Conservation (phyloP, 2,329 filamentous ascomycete genomes). For the Cladosporium oxysporum region DNA sequence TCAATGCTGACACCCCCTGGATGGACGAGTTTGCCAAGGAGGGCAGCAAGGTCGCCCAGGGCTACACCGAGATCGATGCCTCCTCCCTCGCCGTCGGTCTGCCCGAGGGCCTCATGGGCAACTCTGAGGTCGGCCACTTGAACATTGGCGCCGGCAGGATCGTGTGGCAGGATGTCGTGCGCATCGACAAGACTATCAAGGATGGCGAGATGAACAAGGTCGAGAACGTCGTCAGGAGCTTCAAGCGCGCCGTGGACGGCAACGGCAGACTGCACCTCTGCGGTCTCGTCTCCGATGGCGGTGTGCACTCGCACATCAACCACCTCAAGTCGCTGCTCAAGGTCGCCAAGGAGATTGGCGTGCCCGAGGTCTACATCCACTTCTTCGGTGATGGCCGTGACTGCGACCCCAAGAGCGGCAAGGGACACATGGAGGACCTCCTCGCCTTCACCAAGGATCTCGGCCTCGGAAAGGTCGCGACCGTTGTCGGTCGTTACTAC, state of each 20-base stretch:
- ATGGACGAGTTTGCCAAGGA: slow-evolving; percentile 81
- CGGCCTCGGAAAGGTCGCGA: slow-evolving; percentile 83
- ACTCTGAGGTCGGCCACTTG: slow-evolving; percentile 96
- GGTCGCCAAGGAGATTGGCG: slow-evolving; percentile 82
- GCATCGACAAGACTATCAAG: slow-evolving; percentile 92
- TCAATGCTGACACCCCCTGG: slow-evolving; percentile 85
- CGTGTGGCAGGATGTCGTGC: slow-evolving; percentile 90
- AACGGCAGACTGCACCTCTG: slow-evolving; percentile 91
- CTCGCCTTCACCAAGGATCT: slow-evolving; percentile 79
- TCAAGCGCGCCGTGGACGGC: slow-evolving; percentile 78
- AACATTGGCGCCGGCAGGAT: slow-evolving; percentile 98
- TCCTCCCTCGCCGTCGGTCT: slow-evolving; percentile 94
- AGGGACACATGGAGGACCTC: slow-evolving; percentile 83
- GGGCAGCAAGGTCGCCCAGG: slow-evolving; percentile 72
- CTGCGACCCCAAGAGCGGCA: slow-evolving; percentile 93
- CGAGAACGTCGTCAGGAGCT: slow-evolving; percentile 73
- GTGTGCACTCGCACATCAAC: slow-evolving; percentile 93
- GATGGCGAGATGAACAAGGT: slow-evolving; percentile 76
- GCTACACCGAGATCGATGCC: slow-evolving; percentile 90
- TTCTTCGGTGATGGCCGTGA: slow-evolving; percentile 99
- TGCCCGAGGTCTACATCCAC: slow-evolving; percentile 95
- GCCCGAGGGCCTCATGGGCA: slow-evolving; percentile 96
- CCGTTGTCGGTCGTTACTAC: slow-evolving; percentile 93
- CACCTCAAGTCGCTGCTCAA: slow-evolving; percentile 86
- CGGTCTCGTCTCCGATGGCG: slow-evolving; percentile 90